Evolutionary conservation across 805 yeast species (phyloP), one percentile per base, ranked within the genome.

Genomic region (Schwanniomyces vanrijiae): DNA sequence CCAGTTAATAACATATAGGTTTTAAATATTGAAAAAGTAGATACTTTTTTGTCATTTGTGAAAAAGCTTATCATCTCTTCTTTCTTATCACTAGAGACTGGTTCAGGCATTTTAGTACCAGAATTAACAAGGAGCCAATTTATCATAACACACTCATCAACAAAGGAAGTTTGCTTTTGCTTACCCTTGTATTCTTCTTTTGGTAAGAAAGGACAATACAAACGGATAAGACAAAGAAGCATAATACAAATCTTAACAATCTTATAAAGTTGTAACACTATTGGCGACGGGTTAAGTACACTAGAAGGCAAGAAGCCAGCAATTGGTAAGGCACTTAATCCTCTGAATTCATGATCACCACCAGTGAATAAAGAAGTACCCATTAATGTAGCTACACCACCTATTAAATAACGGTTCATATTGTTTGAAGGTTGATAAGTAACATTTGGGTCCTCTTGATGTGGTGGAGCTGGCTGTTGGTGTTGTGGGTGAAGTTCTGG

Each of bases 311-410:
- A 51, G 25, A 65, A 45, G 22, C 44, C 41, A 3, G 51, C 42
- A 24, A 66, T 54, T 9, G 84, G 84, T 38, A 78, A 52, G 0
- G 82, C 72, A 46, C 77, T 68, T 51, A 80, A 61, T 3, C 81
- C 77, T 55, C 73, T 71, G 55, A 68, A 68, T 48, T 70, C 77
- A 47, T 66, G 61, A 25, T 64, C 68, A 42, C 74, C 68, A 40
- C 81, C 85, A 44, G 79, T 80, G 45, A 78, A 69, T 41, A 82
- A 68, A 1, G 86, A 78, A 2, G 85, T 76, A 22, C 88, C 88
- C 66, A 82, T 74, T 56, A 84, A 73, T 44, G 83, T 73, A 20
- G 86, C 84, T 71, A 83, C 70, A 18, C 88, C 85, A 13, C 88
- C 89, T 50, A 84, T 58, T 38, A 84, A 60, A 22, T 80, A 56